Base-by-base conservation (phyloP, 345 rosid genomes). In the Ricinus communis region DNA sequence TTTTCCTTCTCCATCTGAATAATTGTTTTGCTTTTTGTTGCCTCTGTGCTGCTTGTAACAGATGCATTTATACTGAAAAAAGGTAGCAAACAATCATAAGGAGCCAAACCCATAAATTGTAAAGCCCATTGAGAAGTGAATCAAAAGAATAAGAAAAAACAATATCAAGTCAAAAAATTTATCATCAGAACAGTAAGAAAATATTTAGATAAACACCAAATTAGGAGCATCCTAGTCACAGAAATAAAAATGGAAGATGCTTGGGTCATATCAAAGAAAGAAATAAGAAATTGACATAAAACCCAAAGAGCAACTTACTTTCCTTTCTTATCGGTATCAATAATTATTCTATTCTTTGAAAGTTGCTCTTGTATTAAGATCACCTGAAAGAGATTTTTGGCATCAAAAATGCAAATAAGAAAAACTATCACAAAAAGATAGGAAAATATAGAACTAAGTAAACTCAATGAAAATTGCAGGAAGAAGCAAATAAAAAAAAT, bases 351-450 rank as follows among this genome's bases (percentile, higher is more conserved):
- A 61, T 94, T 94, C 84, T 94, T 91, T 7, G 97, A 94, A 75
- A 94, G 94, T 70, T 94, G 98, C 77, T 94, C 96, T 80, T 91
- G 97, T 71, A 94, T 94, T 80, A 91, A 76, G 76, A 94, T 72
- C 72, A 94, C 98, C 98, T 94, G 84, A 78, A 84, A 82, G 52
- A 75, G 41, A 82, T 30, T 49, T n/a, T 0, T 24, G 50, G 15
- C 1, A 15, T 67, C 25, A 66, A 22, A 33, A 53, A 49, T 4
- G 10, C 24, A 28, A 27, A 61, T 56, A 53, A 36, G 47, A 27
- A 22, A 62, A 75, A 49, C 46, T 16, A 33, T 18, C 19, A 36
- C 41, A 54, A 50, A 63, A 45, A 46, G 68, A 22, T 5, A 55
- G 33, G 24, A 47, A 70, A 47, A 70, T 47, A 66, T 27, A 4